Evolutionary conservation across 352 stramenopile species (phyloP).

Genomic region (Phytophthora megakarya): DNA sequence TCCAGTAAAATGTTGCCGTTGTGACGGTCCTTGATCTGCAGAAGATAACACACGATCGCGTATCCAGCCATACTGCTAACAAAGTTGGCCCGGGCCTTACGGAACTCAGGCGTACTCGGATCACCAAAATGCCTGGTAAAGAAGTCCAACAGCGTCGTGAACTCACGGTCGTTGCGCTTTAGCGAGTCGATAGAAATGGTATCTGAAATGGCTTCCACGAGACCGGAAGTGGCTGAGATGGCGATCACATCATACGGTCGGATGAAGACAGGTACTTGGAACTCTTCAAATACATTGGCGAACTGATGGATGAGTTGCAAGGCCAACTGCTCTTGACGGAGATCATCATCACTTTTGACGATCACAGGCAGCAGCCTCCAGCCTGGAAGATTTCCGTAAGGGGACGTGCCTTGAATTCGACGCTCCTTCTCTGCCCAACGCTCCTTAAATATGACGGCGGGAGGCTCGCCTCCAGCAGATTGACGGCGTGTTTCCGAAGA

Average conservation of each 20-base stretch:
- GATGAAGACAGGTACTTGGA: conserved; percentile 94
- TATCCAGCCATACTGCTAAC: conserved; percentile 87
- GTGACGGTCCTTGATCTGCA: conserved; percentile 98
- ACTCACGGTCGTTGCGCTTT: conserved; percentile 96
- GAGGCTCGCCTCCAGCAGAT: conserved; percentile 39
- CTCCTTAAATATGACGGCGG: conserved; percentile 93
- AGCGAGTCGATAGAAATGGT: conserved; percentile 98
- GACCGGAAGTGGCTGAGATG: conserved; percentile 91
- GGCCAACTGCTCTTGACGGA: conserved; percentile 97
- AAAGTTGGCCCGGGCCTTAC: conserved; percentile 86
- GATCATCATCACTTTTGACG: conserved; percentile 98
- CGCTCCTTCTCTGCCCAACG: conserved; percentile 94
- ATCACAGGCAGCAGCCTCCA: conserved; percentile 95
- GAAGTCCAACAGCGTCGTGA: conserved; percentile 92
- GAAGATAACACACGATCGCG: conserved; percentile 96
- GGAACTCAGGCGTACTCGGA: conserved; percentile 67
- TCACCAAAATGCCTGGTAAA: conserved; percentile 94
- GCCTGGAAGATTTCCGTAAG: conserved; percentile 79
- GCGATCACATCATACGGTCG: conserved; percentile 97
- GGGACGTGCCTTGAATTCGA: conserved; percentile 87
- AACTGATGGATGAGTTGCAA: conserved; percentile 96
- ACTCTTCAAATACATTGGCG: conserved; percentile 94
- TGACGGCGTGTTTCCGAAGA: conserved; percentile 25
- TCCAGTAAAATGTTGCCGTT: conserved; percentile 98
- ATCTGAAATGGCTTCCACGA: conserved; percentile 97